Conservation (phyloP, 192 early-diverging fungal genomes). For the Linnemannia exigua region DNA sequence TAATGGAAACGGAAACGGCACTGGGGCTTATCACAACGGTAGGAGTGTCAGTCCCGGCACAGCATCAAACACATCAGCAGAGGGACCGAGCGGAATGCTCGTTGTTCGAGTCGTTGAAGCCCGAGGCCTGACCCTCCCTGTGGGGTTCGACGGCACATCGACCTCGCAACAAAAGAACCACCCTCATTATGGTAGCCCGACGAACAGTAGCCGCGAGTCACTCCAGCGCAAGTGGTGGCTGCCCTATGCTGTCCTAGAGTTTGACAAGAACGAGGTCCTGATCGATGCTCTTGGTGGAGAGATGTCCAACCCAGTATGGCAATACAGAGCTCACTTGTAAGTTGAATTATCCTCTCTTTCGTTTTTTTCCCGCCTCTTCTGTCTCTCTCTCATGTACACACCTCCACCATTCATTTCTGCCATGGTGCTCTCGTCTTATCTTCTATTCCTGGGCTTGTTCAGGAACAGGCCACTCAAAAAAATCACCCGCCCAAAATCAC, state of each 20-base stretch:
- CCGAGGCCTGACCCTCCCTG: constrained; percentile 77
- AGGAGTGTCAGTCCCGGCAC: neutral
- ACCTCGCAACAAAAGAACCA: constrained; percentile 32
- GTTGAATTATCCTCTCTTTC: constrained; percentile 30
- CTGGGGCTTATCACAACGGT: neutral
- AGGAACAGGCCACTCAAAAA: constrained; percentile 6
- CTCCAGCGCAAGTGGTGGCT: constrained; percentile 73
- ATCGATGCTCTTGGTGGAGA: constrained; percentile 86
- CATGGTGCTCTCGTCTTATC: constrained; percentile 6
- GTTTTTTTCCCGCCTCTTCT: constrained; percentile 8
- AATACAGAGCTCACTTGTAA: constrained; percentile 86
- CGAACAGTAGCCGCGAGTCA: constrained; percentile 62
- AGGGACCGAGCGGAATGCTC: constrained; percentile 69
- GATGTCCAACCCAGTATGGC: constrained; percentile 80
- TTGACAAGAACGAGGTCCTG: constrained; percentile 95
- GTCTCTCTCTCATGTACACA: neutral
- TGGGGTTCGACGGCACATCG: constrained; percentile 67
- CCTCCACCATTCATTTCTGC: neutral
- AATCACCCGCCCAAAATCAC: constrained; percentile 12
- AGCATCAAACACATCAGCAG: neutral
- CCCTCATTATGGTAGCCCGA: constrained; percentile 9
- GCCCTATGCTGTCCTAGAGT: constrained; percentile 93
- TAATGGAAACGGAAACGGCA: neutral
- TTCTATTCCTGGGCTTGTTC: constrained; percentile 6
- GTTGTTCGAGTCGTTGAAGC: constrained; percentile 89